phyloP scores from a whole-genome alignment of 2,329 filamentous ascomycete species.

The Aspergillus arachidicola region DNA sequence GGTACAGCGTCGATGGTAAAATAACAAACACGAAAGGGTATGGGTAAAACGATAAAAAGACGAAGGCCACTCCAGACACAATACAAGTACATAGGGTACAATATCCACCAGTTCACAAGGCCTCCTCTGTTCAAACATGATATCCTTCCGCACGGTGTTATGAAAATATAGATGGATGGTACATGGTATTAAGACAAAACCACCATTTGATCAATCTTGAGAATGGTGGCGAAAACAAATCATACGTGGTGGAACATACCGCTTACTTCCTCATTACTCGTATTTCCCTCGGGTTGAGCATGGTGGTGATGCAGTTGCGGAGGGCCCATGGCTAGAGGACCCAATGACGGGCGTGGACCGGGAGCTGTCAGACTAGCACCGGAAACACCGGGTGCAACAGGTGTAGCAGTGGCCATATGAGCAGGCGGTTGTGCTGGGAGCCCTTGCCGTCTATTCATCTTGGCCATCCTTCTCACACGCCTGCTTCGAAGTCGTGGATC shows the following conservation, averaged over 20 bases:
- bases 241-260: conserved; percentile 98
- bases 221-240: conserved; percentile 37
- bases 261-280: conserved; percentile 72
- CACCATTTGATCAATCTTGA: conserved; percentile 8
- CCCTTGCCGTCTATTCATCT: conserved; percentile 85
- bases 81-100: conserved; percentile 18
- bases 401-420: conserved; percentile 66
- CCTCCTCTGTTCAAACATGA: conserved; percentile 8
- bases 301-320: conserved; percentile 75
- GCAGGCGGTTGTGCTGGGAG: conserved; percentile 61
- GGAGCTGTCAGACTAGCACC: conserved; percentile 60
- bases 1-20: conserved; percentile 22
- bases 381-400: conserved; percentile 64
- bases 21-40: conserved; percentile 28
- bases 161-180: conserved; percentile 2
- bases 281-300: conserved; percentile 67
- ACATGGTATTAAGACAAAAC: conserved; percentile 15
- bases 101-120: conserved; percentile 8
- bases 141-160: conserved; percentile 8
- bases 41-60: conserved; percentile 11
- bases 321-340: conserved; percentile 70
- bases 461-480: conserved; percentile 91
- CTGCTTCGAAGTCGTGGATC: conserved; percentile 88
- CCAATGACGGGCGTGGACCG: conserved; percentile 38
- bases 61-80: conserved; percentile 7